Conservation (phyloP, 768 basidiomycete species). For the Gelatoporia subvermispora region DNA sequence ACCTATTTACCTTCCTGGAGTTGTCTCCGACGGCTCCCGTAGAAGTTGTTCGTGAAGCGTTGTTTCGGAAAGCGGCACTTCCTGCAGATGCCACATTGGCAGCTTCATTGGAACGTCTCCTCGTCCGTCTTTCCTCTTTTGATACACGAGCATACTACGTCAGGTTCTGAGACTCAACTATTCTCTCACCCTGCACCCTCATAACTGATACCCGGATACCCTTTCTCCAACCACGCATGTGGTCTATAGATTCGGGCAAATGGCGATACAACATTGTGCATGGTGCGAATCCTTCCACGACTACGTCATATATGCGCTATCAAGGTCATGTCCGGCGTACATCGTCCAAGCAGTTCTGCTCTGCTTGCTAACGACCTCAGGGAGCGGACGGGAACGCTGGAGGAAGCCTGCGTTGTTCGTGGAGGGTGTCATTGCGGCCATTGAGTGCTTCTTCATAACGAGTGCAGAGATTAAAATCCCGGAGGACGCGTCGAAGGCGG, state of each 20-base stretch:
- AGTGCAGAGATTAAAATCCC: slow-evolving; percentile 46
- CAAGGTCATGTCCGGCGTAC: slow-evolving; percentile 53
- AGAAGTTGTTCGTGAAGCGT: slow-evolving; percentile 43
- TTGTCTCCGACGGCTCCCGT: slow-evolving; percentile 52
- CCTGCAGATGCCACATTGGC: slow-evolving; percentile 31
- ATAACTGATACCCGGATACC: slow-evolving; percentile 2
- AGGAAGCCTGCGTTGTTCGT: slow-evolving; percentile 42
- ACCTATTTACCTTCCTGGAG: slow-evolving; percentile 53
- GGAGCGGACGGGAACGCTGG: slow-evolving; percentile 38
- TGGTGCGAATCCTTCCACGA: slow-evolving; percentile 60
- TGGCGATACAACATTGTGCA: slow-evolving; percentile 55
- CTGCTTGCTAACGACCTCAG: slow-evolving; percentile 40
- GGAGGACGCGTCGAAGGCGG: slow-evolving; percentile 30
- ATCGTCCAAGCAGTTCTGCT: slow-evolving; percentile 51
- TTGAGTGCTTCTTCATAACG: slow-evolving; percentile 50
- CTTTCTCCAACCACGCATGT: neutral
- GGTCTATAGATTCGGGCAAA: slow-evolving; percentile 58
- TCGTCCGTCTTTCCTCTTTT: slow-evolving; percentile 51
- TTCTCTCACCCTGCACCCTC: neutral
- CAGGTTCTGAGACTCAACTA: slow-evolving; percentile 35
- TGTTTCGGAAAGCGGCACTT: slow-evolving; percentile 38
- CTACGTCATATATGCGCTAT: slow-evolving; percentile 54
- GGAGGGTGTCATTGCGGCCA: slow-evolving; percentile 43
- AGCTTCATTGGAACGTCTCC: slow-evolving; percentile 42
- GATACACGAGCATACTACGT: slow-evolving; percentile 57